A percentile compares a stretch with the other conserved stretches of the same genome.
These are phyloP conservation scores for Pleurozium schreberi DNA, from an alignment of 225 moss, liverwort and hornwort genomes.

Conservation along the genomic window DNA sequence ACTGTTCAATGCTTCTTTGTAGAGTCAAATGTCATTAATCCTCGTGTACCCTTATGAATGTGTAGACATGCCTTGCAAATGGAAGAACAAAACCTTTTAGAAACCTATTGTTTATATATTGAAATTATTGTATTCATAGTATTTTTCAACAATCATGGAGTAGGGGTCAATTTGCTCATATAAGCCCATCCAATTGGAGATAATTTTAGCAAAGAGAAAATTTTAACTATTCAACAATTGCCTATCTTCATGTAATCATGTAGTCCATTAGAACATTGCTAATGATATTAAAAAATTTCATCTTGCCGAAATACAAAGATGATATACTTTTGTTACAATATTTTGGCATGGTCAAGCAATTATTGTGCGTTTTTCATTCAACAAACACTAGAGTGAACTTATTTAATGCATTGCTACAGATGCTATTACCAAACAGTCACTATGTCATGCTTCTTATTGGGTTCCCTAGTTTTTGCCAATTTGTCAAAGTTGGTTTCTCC, in stretches of 20 bases:
- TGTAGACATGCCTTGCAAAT: neutral
- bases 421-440: fast-evolving
- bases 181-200: neutral
- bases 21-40: neutral
- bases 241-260: fast-evolving
- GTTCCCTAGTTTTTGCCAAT: neutral
- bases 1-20: neutral
- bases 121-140: too few species aligned
- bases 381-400: fast-evolving
- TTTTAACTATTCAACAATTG: neutral
- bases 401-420: fast-evolving
- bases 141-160: neutral
- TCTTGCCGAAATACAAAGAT: neutral
- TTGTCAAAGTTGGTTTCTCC: neutral
- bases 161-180: neutral
- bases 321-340: neutral
- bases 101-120: neutral
- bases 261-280: neutral
- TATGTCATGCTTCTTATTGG: neutral
- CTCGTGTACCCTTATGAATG: neutral
- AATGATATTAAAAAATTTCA: neutral
- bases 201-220: neutral
- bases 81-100: neutral
- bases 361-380: neutral
- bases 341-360: too few species aligned